A percentile compares a stretch with the other conserved stretches of the same genome.
Conservation (phyloP, 495 filamentous ascomycete species). For the Aspergillus nidulans region DNA sequence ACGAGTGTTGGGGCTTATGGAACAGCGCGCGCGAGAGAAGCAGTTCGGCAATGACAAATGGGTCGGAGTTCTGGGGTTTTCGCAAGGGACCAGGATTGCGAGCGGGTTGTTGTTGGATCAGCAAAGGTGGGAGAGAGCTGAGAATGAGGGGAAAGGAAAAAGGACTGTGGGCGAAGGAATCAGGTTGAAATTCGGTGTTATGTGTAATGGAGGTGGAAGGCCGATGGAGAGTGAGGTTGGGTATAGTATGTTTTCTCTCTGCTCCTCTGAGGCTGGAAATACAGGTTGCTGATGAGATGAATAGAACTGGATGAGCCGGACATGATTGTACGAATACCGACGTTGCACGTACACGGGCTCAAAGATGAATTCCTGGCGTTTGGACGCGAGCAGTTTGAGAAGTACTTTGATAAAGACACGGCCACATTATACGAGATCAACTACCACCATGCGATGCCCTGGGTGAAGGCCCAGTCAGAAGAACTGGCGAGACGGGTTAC, state of each 20-base stretch:
- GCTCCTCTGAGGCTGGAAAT: too few relatives aligned
- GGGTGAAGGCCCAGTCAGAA: slow-evolving; percentile 12
- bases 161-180: not conserved
- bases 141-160: not conserved
- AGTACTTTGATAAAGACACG: slow-evolving; percentile 45
- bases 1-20: slow-evolving; percentile 21
- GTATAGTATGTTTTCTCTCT: slow-evolving; percentile 12
- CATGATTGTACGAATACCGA: slow-evolving; percentile 36
- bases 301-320: not conserved
- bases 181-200: slow-evolving; percentile 30
- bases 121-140: slow-evolving; percentile 40
- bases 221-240: slow-evolving; percentile 22
- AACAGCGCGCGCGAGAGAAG: slow-evolving; percentile 28
- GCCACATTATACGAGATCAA: slow-evolving; percentile 44
- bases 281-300: not conserved
- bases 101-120: slow-evolving; percentile 44
- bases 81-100: slow-evolving; percentile 56
- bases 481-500: slow-evolving; percentile 12
- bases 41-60: slow-evolving; percentile 45
- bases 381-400: slow-evolving; percentile 45
- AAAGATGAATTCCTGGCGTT: slow-evolving; percentile 49
- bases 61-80: slow-evolving; percentile 53
- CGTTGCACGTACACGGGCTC: slow-evolving; percentile 60
- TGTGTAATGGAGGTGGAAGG: slow-evolving; percentile 24
- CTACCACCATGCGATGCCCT: slow-evolving; percentile 23